Conservation (phyloP, 768 basidiomycete genomes). For the Cystofilobasidium bisporidii region DNA sequence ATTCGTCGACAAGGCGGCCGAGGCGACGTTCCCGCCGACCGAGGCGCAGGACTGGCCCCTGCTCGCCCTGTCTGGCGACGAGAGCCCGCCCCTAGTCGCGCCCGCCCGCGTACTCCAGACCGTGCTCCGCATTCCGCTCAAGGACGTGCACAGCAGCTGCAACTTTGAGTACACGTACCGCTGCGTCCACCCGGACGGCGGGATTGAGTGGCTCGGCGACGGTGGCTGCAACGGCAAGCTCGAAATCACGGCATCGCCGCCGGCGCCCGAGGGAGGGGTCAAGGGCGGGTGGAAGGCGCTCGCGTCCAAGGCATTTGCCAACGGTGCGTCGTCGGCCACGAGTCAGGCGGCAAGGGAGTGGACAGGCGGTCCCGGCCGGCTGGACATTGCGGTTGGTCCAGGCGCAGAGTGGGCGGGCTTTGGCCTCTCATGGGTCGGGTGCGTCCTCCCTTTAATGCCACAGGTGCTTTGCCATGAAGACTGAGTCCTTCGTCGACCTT, state of each 20-base stretch:
- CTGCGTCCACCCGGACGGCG: background rate
- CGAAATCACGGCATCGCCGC: background rate
- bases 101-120: background rate
- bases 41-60: background rate
- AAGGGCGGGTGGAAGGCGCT: background rate
- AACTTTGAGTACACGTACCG: slow-evolving; percentile 13
- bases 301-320: background rate
- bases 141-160: background rate
- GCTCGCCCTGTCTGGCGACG: background rate
- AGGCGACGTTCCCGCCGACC: too few species aligned
- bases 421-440: background rate
- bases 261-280: background rate
- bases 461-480: background rate
- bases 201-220: slow-evolving; percentile 6
- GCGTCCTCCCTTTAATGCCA: background rate
- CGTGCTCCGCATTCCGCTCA: background rate
- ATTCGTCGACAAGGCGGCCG: background rate
- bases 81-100: background rate
- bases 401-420: slow-evolving; percentile 2
- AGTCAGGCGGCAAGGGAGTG: background rate
- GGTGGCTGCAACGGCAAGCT: background rate
- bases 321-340: background rate
- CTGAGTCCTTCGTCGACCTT: too few species aligned
- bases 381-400: background rate
- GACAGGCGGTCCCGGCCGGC: background rate